Base-by-base conservation (phyloP, 202 grass and related monocot genomes). In the Panicum virgatum region DNA sequence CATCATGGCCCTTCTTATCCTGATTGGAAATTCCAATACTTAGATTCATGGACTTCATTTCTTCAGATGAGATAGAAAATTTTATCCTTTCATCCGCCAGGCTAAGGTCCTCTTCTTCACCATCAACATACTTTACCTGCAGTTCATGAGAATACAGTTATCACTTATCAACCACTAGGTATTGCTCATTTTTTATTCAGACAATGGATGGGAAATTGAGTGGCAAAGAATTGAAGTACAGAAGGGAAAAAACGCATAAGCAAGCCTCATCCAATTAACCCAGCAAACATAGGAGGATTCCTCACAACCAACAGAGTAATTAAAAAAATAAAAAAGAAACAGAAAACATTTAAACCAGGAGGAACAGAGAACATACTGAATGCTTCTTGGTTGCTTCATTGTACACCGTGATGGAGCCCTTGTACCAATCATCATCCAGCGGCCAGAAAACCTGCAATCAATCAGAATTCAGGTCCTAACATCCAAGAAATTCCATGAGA, bases 361-460 rank as follows among this genome's bases (percentile, higher is more conserved):
- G 78, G 73, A 73, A 77, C 47, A 60, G 39, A 64, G 25, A 83
- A 53, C 91, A 78, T 99, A 99, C 93, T 44, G 80, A 79, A 78
- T 99, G 96, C 51, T 96, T 87, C 47, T 89, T 96, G 29, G 80
- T 89, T 34, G 66, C 56, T 66, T 85, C 72, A 65, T 82, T 93
- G 84, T 96, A 96, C 23, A 61, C 70, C 2, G 68, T 77, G 67
- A 99, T 69, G 26, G 89, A 88, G 73, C 93, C 96, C 87, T 93
- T 93, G 73, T 99, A 99, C 96, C 96, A 99, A 69, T 96, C 90
- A 85, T 96, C 89, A 73, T 99, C 96, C 45, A 99, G 83, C 0
- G 91, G 87, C 96, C 96, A 99, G 80, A 96, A 94, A 82, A 99
- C 91, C 93, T 99, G 77, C 73, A 83, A 27, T 25, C 46, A 27